Percentiles rank a stretch among this genome's conserved stretches.
Evolutionary conservation across 441 rosid genomes (phyloP).

Genomic region (Raphanus hybrid): DNA sequence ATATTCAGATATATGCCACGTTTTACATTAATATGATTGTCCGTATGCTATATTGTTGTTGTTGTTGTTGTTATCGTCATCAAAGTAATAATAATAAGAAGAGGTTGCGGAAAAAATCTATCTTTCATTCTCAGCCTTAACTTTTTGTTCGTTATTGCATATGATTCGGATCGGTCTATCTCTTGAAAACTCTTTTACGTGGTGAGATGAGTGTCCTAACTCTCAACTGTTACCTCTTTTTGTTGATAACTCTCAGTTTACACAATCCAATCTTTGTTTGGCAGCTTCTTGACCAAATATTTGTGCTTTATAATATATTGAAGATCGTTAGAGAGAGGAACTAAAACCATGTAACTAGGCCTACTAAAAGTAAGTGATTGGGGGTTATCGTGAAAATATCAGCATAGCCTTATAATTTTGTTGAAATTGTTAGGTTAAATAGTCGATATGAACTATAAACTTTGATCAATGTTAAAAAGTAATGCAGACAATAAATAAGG

Average conservation of each 20-base stretch:
- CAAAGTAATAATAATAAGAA: constrained; percentile 2
- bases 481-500: background rate
- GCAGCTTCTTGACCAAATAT: constrained; percentile 22
- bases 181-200: constrained; percentile 24
- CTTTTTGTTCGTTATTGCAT: constrained; percentile 41
- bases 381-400: constrained; percentile 11
- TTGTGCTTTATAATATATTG: background rate
- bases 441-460: constrained; percentile 17
- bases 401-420: background rate
- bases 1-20: constrained; percentile 41
- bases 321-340: constrained; percentile 17
- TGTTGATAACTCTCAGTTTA: constrained; percentile 28
- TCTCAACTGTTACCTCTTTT: constrained; percentile 31
- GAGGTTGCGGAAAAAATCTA: background rate
- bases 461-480: background rate
- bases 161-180: constrained; percentile 45
- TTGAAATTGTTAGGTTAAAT: constrained; percentile 23
- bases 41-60: constrained; percentile 15
- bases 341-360: constrained; percentile 9
- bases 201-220: constrained; percentile 34
- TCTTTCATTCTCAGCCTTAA: constrained; percentile 39
- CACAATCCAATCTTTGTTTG: constrained; percentile 26
- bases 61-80: constrained; percentile 3
- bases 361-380: constrained; percentile 10
- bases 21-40: constrained; percentile 11